Evolutionary conservation across 352 stramenopile species (phyloP).

Genomic region (Phytopythium litorale): DNA sequence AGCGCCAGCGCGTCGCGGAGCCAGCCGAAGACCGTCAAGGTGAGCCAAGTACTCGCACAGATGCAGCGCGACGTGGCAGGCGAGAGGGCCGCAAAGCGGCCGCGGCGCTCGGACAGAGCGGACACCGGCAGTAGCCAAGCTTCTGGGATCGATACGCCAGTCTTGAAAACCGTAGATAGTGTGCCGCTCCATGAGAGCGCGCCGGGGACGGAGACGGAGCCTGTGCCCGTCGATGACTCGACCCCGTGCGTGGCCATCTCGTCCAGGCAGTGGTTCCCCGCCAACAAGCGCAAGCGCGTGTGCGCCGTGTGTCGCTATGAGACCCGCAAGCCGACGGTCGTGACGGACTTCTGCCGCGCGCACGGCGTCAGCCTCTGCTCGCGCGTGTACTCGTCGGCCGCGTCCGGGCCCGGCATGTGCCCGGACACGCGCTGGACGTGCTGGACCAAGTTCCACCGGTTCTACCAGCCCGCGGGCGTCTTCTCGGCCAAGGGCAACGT

Average conservation of each 20-base stretch:
- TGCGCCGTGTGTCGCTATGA: neutral
- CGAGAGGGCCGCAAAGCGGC: too few species aligned
- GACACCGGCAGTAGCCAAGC: too few species aligned
- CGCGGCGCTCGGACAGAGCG: too few species aligned
- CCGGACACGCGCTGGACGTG: neutral
- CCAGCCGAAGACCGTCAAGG: too few species aligned
- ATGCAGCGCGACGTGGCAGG: too few species aligned
- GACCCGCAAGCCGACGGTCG: neutral
- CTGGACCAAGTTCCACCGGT: neutral
- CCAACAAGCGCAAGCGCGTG: neutral
- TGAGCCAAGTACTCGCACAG: too few species aligned
- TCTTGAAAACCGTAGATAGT: too few species aligned
- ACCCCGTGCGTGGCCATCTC: neutral
- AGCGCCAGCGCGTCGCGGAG: too few species aligned
- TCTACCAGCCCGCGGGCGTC: neutral
- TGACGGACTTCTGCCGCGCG: neutral
- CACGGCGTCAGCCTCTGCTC: neutral
- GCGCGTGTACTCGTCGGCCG: neutral
- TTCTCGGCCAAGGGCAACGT: slow-evolving; percentile 2
- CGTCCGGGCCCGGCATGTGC: neutral
- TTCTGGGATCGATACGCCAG: too few species aligned
- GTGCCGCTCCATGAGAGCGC: too few species aligned
- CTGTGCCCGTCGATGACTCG: neutral
- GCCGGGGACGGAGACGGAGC: too few species aligned
- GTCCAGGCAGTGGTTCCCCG: neutral